These are phyloP conservation scores for Microglena sp. DNA, from an alignment of 139 green algal genomes.

Conservation along the genomic window DNA sequence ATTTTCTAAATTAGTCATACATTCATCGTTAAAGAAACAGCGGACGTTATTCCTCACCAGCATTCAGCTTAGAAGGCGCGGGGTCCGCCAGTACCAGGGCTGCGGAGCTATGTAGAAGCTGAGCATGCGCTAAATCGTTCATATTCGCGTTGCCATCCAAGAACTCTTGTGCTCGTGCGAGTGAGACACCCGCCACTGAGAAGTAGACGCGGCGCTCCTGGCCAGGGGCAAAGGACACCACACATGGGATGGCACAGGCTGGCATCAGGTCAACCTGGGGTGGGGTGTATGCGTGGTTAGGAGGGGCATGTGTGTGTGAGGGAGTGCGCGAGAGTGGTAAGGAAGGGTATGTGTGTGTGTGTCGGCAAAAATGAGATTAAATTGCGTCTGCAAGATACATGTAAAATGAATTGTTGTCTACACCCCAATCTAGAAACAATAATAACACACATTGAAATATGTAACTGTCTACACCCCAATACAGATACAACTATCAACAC, in stretches of 20 bases:
- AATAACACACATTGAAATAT: too few relatives aligned
- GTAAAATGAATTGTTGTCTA: too few relatives aligned
- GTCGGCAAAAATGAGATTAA: background rate
- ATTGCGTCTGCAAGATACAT: too few relatives aligned
- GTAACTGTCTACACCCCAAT: too few relatives aligned
- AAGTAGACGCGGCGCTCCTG: slow-evolving; percentile 65
- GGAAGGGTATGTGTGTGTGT: background rate
- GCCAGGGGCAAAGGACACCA: slow-evolving; percentile 62
- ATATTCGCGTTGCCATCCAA: background rate
- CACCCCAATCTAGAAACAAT: too few relatives aligned
- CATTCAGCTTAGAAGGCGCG: slow-evolving; percentile 24
- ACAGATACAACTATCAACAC: too few relatives aligned
- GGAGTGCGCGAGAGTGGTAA: background rate
- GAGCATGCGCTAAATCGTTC: background rate
- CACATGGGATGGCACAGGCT: slow-evolving; percentile 39
- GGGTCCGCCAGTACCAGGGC: slow-evolving; percentile 59
- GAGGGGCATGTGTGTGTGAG: background rate
- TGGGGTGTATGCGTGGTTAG: too few relatives aligned
- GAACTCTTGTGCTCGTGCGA: background rate
- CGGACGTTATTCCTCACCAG: too few relatives aligned
- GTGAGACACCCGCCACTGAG: slow-evolving; percentile 26
- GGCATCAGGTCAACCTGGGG: slow-evolving; percentile 22
- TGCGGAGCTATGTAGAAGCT: slow-evolving; percentile 35
- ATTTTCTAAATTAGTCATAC: too few relatives aligned
- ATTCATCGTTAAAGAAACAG: too few relatives aligned